Percentiles rank a stretch among this genome's conserved stretches.
Conservation (phyloP, 495 filamentous ascomycete genomes). For the Terfezia boudieri region DNA sequence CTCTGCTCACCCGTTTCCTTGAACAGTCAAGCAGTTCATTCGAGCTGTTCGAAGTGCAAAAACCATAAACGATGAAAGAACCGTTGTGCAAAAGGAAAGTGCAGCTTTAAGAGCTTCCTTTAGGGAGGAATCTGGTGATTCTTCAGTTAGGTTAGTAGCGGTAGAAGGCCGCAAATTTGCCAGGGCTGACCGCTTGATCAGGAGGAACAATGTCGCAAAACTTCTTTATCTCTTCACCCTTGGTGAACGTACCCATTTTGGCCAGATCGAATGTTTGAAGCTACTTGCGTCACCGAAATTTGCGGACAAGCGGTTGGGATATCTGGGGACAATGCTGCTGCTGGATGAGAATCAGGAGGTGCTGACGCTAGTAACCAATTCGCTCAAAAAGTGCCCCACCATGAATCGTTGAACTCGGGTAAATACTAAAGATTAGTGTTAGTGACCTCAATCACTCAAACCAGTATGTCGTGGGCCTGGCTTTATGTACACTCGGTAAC, state of each 20-base stretch:
- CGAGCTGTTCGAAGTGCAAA: constrained; percentile 95
- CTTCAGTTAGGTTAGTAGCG: constrained; percentile 51
- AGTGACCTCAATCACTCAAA: constrained; percentile 95
- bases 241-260: constrained; percentile 96
- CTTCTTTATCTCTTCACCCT: constrained; percentile 94
- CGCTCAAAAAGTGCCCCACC: constrained; percentile 60
- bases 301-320: constrained; percentile 90
- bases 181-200: constrained; percentile 18
- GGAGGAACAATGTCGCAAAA: constrained; percentile 97
- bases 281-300: constrained; percentile 89
- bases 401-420: no score
- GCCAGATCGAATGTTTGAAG: constrained; percentile 98
- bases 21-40: constrained; percentile 93
- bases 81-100: constrained; percentile 96
- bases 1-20: background rate
- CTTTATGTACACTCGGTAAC: constrained; percentile 85
- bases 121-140: constrained; percentile 84
- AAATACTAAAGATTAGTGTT: background rate
- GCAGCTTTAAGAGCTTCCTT: constrained; percentile 92
- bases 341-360: constrained; percentile 98
- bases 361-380: constrained; percentile 89
- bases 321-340: constrained; percentile 86
- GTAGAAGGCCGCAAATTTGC: background rate
- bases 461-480: constrained; percentile 93
- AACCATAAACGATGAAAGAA: constrained; percentile 94